Evolutionary conservation across 164 flowering plant genomes (phyloP), one percentile per base, ranked within the genome.

Genomic region (Stephania cephalantha): DNA sequence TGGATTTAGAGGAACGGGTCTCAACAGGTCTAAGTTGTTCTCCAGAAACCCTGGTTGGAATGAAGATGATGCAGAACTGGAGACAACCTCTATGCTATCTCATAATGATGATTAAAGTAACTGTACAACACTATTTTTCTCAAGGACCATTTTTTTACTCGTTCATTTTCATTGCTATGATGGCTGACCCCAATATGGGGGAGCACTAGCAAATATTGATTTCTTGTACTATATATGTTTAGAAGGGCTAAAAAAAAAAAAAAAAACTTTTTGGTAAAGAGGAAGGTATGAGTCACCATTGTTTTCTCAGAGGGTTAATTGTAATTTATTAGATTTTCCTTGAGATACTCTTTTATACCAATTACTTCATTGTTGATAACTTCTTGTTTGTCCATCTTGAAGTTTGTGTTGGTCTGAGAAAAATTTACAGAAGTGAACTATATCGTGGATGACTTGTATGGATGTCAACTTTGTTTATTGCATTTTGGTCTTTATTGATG

Each of bases 1-100:
- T 1, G 97, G 97, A 25, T 92, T 93, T 65, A 86, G 99, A 85
- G 97, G 98, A 68, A 80, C 65, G 22, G 81, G 79, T 67, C 55
- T 87, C 55, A 90, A 89, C 71, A 79, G 93, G 73, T 75, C 84
- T 5, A 91, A 87, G 79, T 31, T 87, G 50, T 84, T 89, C 53
- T 30, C 83, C 71, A 81, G 79, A 83, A 83, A 82, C 70, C 79
- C 85, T 53, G 87, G 85, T 71, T 91, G 97, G 97, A 89, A 86
- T n/a, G 93, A 90, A 31, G 90, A 87, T 53, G 86, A 71, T 68
- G 79, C 76, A 44, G 81, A 80, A 48, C 71, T 85, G 52, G 90
- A 87, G 68, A 74, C 85, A 3, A 81, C 80, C 48, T 46, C 86
- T 65, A 74, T 84, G 78, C 85, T 86, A 50, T 75, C 91, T n/a